Evolutionary conservation across 163 green algal genomes (phyloP), one percentile per base, ranked within the genome.

Genomic region (Scenedesmus sp.): DNA sequence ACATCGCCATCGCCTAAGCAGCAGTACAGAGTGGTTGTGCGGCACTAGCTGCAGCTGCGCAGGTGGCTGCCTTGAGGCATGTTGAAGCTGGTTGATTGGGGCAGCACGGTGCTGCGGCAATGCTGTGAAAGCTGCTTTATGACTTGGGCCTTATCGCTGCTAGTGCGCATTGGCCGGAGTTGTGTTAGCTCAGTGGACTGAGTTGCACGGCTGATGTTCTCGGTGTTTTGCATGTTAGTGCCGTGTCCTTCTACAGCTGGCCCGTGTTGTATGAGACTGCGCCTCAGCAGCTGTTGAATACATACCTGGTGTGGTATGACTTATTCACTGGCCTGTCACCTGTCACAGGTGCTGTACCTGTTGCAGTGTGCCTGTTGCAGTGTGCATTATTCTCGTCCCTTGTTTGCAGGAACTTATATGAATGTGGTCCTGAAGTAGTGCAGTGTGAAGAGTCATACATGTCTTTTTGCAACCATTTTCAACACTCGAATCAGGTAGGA

Each of bases 1-100:
- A 92, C 93, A 97, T 97, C 46, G 81, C 88, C 65, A 89, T 92
- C 81, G 37, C 35, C 35, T 87, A 40, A 91, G 24, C 46, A 73
- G 49, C 81, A 73, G 76, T 20, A 37, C 26, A 24, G 42, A 9
- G 43, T 43, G 79, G 1, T 18, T 37, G 79, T 53, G 78, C 72
- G 18, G 72, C 72, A 46, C 18, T 18, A n/a, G 42, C 40, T 53
- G 40, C 78, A 35, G 24, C 43, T 84, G 78, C 16, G 43, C 30
- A 61, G 43, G 9, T 72, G 81, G 81, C 40, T 43, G 44, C 44
- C 16, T 44, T n/a, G 35, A 15, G 22, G 30, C 44, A 12, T n/a
- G 9, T 33, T 2, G 42, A 3, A 33, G 43, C 43, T 42, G 20
- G 81, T 26, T 30, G 44, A 13, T 26, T 43, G 81, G 30, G 44